phyloP scores from a whole-genome alignment of 2,329 filamentous ascomycete genomes.

The Periconia sp. region DNA sequence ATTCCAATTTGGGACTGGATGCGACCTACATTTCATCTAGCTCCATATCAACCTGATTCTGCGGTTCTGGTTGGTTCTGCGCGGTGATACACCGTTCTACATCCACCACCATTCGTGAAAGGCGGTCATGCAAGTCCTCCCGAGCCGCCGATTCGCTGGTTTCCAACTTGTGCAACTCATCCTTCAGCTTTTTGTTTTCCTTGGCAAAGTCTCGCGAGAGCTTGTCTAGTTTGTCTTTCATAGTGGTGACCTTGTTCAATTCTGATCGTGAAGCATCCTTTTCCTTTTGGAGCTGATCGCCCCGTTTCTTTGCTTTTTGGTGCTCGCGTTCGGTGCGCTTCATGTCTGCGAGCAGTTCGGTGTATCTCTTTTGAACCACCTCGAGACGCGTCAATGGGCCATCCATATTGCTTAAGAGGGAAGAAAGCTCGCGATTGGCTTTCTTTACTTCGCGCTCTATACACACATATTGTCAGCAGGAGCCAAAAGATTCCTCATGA shows the following conservation, averaged over 20 bases:
- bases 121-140: slow-evolving; percentile 80
- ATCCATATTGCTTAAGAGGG: slow-evolving; percentile 83
- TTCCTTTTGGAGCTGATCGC: slow-evolving; percentile 93
- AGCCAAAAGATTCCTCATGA: not conserved
- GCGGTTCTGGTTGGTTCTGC: slow-evolving; percentile 73
- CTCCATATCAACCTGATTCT: slow-evolving; percentile 82
- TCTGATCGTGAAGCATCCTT: slow-evolving; percentile 88
- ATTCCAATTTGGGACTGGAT: not conserved
- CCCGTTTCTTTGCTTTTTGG: slow-evolving; percentile 92
- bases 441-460: slow-evolving; percentile 91
- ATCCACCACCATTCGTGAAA: slow-evolving; percentile 77
- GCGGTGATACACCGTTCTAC: slow-evolving; percentile 87
- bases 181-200: slow-evolving; percentile 98
- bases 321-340: slow-evolving; percentile 93
- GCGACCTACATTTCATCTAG: slow-evolving; percentile 78
- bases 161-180: slow-evolving; percentile 83
- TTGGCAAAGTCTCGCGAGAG: slow-evolving; percentile 90
- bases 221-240: slow-evolving; percentile 97
- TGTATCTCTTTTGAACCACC: slow-evolving; percentile 84
- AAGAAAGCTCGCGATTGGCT: slow-evolving; percentile 86
- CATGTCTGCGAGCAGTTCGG: slow-evolving; percentile 90
- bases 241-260: slow-evolving; percentile 81
- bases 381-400: slow-evolving; percentile 91
- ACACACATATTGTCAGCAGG: slow-evolving; percentile 27
- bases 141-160: slow-evolving; percentile 83